phyloP scores from a whole-genome alignment of 1,284 basidiomycete species.

The Phellopilus nigrolimitatus region DNA sequence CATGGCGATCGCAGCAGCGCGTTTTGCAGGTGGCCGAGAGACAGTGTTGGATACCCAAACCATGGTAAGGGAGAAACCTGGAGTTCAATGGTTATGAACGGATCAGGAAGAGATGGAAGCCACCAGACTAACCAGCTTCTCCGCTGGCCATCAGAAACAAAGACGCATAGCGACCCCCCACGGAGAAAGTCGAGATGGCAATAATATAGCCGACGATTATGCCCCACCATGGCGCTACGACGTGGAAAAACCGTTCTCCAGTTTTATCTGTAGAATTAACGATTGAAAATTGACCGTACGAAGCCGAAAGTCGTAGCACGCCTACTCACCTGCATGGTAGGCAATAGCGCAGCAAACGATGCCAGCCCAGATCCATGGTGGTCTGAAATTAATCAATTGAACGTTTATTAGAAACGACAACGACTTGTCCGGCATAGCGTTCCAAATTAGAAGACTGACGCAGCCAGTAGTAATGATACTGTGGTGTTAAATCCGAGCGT shows the following conservation, averaged over 20 bases:
- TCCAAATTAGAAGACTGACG: slow-evolving; percentile 25
- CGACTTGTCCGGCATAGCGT: too few relatives aligned
- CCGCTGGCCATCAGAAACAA: slow-evolving; percentile 26
- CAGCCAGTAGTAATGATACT: slow-evolving; percentile 33
- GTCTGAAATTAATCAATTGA: slow-evolving; percentile 23
- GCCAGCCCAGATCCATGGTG: slow-evolving; percentile 28
- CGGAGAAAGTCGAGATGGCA: slow-evolving; percentile 25
- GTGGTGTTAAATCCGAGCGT: slow-evolving; percentile 35
- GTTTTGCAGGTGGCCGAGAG: too few relatives aligned
- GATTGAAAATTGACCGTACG: background rate
- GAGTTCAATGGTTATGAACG: too few relatives aligned
- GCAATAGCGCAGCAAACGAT: slow-evolving; percentile 32
- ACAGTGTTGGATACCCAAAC: too few relatives aligned
- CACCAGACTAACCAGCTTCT: slow-evolving; percentile 21
- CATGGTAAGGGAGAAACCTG: slow-evolving; percentile 47
- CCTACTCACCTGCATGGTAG: slow-evolving; percentile 34
- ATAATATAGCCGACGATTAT: slow-evolving; percentile 27
- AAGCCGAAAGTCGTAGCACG: slow-evolving; percentile 38
- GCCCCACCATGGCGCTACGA: slow-evolving; percentile 25
- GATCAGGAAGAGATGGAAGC: too few relatives aligned
- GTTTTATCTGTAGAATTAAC: slow-evolving; percentile 1
- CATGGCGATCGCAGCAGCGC: too few relatives aligned
- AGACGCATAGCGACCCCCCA: too few relatives aligned
- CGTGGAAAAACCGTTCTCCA: slow-evolving; percentile 32
- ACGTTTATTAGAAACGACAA: too few relatives aligned